Percentiles rank a stretch among this genome's conserved stretches.
Evolutionary conservation across 2,329 filamentous ascomycete genomes (phyloP).

Genomic region (Colletotrichum magnum): DNA sequence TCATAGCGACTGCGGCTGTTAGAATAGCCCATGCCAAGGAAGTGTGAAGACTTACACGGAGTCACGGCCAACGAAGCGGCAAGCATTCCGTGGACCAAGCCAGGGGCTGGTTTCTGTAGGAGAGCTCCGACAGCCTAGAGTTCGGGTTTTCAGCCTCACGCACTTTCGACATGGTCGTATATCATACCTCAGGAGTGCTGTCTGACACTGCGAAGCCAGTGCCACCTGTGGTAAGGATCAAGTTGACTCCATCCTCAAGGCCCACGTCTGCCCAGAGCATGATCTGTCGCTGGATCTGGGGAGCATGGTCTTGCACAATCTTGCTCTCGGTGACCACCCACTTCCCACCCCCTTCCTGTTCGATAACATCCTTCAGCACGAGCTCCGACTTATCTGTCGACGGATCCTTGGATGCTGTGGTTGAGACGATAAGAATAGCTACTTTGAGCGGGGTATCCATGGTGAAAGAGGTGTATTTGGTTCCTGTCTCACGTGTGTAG

Average conservation of each 20-base stretch:
- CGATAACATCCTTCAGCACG: constrained; percentile 78
- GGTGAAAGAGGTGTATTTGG: neutral
- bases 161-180: neutral
- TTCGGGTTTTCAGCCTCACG: neutral
- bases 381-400: constrained; percentile 82
- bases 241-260: constrained; percentile 70
- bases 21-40: constrained; percentile 31
- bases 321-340: constrained; percentile 79
- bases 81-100: constrained; percentile 96
- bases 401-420: constrained; percentile 86
- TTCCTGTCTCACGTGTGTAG: neutral
- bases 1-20: constrained; percentile 82
- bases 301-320: constrained; percentile 84
- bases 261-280: constrained; percentile 79
- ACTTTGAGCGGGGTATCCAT: constrained; percentile 71
- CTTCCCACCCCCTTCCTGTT: constrained; percentile 73
- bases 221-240: constrained; percentile 91
- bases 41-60: constrained; percentile 77
- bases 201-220: constrained; percentile 93
- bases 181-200: constrained; percentile 84
- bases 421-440: constrained; percentile 89
- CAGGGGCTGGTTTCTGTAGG: constrained; percentile 87
- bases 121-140: constrained; percentile 81
- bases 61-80: constrained; percentile 87
- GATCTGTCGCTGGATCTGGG: constrained; percentile 82